Conservation (phyloP, 371 early-diverging fungal species). For the Vairimorpha necatrix region DNA sequence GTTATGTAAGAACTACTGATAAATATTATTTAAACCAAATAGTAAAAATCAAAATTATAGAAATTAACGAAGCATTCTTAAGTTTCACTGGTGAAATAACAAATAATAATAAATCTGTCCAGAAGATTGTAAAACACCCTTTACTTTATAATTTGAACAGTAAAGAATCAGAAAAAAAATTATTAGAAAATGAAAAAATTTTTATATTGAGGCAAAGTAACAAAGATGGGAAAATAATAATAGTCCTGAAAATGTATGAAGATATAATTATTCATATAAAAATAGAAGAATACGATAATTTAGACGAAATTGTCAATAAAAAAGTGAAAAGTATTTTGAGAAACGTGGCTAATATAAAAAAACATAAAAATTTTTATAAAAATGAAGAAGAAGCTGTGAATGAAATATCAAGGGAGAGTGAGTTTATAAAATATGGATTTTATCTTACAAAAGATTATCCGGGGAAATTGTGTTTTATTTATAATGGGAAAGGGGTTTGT, state of each 20-base stretch:
- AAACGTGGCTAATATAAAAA: slow-evolving; percentile 27
- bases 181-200: slow-evolving; percentile 11
- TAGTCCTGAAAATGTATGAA: slow-evolving; percentile 14
- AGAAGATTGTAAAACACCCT: slow-evolving; percentile 34
- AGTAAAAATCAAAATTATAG: slow-evolving; percentile 38
- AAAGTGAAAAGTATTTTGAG: slow-evolving; percentile 16
- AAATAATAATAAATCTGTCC: background rate
- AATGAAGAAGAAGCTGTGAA: slow-evolving; percentile 10
- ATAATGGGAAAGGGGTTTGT: slow-evolving; percentile 7
- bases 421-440: slow-evolving; percentile 42
- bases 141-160: slow-evolving; percentile 26
- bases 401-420: slow-evolving; percentile 8
- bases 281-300: slow-evolving; percentile 28
- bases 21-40: slow-evolving; percentile 40
- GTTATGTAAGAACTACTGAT: slow-evolving; percentile 27
- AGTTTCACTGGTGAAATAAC: slow-evolving; percentile 38
- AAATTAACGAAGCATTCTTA: slow-evolving; percentile 19
- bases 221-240: slow-evolving; percentile 8
- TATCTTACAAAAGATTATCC: slow-evolving; percentile 44
- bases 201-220: slow-evolving; percentile 20
- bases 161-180: slow-evolving; percentile 19
- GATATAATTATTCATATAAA: slow-evolving; percentile 21
- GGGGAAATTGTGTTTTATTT: slow-evolving; percentile 38
- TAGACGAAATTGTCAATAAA: slow-evolving; percentile 43
- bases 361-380: slow-evolving; percentile 41